Evolutionary conservation across 2,329 filamentous ascomycete genomes (phyloP), one percentile per base, ranked within the genome.

Genomic region (Colletotrichum tanaceti): DNA sequence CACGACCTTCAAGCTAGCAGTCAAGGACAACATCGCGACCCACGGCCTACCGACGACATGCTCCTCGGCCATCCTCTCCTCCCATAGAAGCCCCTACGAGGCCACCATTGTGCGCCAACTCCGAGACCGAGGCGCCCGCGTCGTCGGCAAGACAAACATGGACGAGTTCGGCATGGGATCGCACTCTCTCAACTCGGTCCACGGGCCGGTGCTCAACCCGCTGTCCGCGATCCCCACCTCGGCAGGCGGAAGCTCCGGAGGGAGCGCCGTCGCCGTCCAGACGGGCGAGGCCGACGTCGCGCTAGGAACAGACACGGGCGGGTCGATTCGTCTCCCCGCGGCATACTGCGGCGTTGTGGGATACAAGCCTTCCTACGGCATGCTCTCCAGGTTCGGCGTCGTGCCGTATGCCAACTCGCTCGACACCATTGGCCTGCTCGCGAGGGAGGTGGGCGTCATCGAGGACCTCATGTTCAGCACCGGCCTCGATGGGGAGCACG

Each of bases 81-180:
- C 83, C 70, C 93, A 94, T 78, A 81, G 79, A 43, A 93, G 91
- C 70, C 93, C 94, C 4, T 95, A 92, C 78, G 89, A 94, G 76
- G 93, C 95, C 20, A 95, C 93, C 10, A 90, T 98, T 20, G 89
- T 97, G 41, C 81, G 85, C 59, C 87, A 90, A 73, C 84, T 98
- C 41, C 86, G 87, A 64, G 77, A 82, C 35, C 84, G 86, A 5
- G 91, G 91, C 49, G 89, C 88, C 6, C 78, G 86, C 6, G 78
- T 95, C 2, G 84, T 90, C 1, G 91, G 91, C 7, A 97, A 97
- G 79, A 94, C 93, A 2, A 97, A 97, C 77, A 89, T 98, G 84
- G 96, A 98, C 80, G 96, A 97, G 77, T 97, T 97, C 77, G 94
- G 94, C 35, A 97, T 97, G 94, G 94, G 94, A 2, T 97, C 93